A percentile compares a stretch with the other conserved stretches of the same genome.
phyloP scores from a whole-genome alignment of 805 yeast species.

The Saturnispora sanitii region DNA sequence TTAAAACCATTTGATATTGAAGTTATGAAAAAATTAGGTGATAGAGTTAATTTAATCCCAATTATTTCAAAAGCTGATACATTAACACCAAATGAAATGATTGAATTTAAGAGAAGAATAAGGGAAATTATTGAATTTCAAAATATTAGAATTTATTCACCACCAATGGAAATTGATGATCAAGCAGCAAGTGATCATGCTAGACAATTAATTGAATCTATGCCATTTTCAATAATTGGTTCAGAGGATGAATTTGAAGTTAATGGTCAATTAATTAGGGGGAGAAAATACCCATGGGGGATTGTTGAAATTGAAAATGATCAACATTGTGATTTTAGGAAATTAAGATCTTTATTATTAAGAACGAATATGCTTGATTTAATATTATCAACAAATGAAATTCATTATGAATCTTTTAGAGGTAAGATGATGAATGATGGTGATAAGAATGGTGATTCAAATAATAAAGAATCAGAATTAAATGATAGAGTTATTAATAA shows the following conservation, averaged over 20 bases:
- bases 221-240: constrained; percentile 84
- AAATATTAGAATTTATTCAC: constrained; percentile 74
- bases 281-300: constrained; percentile 89
- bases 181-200: constrained; percentile 72
- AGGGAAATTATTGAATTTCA: constrained; percentile 78
- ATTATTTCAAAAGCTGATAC: constrained; percentile 87
- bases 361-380: constrained; percentile 80
- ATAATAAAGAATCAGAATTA: constrained; percentile 19
- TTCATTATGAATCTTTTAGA: constrained; percentile 76
- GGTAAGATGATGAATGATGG: constrained; percentile 49
- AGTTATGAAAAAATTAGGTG: constrained; percentile 73
- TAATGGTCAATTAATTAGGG: constrained; percentile 58
- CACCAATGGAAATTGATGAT: constrained; percentile 70
- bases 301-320: constrained; percentile 81
- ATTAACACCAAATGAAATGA: constrained; percentile 59
- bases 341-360: constrained; percentile 65
- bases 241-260: constrained; percentile 62
- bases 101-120: constrained; percentile 61
- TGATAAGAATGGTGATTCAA: constrained; percentile 16
- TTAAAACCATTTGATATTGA: constrained; percentile 81
- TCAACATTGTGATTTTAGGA: constrained; percentile 74
- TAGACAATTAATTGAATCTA: constrained; percentile 65
- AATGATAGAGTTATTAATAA: constrained; percentile 45
- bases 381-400: constrained; percentile 66
- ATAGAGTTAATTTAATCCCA: constrained; percentile 81